These are phyloP conservation scores for Globisporangium cylindrosporum DNA, from an alignment of 352 stramenopile genomes.

Conservation along the genomic window DNA sequence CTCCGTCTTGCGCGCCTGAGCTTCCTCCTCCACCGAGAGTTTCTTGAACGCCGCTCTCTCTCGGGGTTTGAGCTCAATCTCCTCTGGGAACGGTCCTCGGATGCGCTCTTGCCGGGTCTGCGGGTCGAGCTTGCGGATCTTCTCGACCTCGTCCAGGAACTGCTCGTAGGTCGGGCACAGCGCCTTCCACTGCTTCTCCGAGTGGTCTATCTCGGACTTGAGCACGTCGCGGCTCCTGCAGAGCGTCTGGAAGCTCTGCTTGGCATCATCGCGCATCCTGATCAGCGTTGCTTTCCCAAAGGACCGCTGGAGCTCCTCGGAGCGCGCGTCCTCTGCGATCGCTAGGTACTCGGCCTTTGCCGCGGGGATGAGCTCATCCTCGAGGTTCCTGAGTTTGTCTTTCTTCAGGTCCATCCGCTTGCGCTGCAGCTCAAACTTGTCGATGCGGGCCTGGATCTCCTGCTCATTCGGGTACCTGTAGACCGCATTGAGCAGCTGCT, in stretches of 20 bases:
- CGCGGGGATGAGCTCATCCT: slow-evolving; percentile 51
- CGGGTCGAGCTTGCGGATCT: slow-evolving; percentile 45
- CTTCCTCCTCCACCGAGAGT: slow-evolving; percentile 78
- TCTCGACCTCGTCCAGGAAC: slow-evolving; percentile 49
- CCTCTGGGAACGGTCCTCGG: slow-evolving; percentile 47
- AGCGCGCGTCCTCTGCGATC: slow-evolving; percentile 67
- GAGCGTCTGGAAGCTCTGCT: slow-evolving; percentile 44
- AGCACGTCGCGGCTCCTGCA: slow-evolving; percentile 49
- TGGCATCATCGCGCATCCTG: slow-evolving; percentile 60
- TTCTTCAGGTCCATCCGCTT: slow-evolving; percentile 45
- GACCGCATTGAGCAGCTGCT: slow-evolving; percentile 61
- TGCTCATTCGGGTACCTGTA: slow-evolving; percentile 67
- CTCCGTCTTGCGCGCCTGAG: slow-evolving; percentile 49
- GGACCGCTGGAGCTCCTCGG: slow-evolving; percentile 51
- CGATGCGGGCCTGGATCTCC: slow-evolving; percentile 54
- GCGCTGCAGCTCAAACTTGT: slow-evolving; percentile 59
- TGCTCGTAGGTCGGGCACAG: slow-evolving; percentile 60
- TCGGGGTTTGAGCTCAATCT: slow-evolving; percentile 46
- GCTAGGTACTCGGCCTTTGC: slow-evolving; percentile 77
- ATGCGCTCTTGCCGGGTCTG: slow-evolving; percentile 38
- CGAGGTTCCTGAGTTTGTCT: slow-evolving; percentile 33
- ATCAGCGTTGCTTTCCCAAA: slow-evolving; percentile 71
- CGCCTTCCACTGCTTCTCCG: slow-evolving; percentile 36
- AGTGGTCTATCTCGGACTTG: slow-evolving; percentile 46
- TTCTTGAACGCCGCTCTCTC: slow-evolving; percentile 73